These are phyloP conservation scores for Acer negundo DNA, from an alignment of 345 rosid genomes.

Conservation along the genomic window DNA sequence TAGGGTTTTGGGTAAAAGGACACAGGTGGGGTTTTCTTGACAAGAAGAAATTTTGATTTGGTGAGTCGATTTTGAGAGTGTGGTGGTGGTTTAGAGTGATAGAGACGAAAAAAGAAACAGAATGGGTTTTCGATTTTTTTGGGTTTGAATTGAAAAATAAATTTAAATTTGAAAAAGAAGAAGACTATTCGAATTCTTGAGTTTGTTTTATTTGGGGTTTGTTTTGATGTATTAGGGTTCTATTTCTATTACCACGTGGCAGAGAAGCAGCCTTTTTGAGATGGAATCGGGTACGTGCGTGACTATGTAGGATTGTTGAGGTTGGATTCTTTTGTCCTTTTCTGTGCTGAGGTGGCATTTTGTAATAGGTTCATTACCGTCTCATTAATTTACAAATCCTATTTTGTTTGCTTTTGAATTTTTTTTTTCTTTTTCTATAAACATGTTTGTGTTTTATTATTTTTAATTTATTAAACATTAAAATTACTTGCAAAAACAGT, in stretches of 20 bases:
- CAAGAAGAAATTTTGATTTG: background rate
- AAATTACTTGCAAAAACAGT: too few relatives aligned
- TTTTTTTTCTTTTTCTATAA: too few relatives aligned
- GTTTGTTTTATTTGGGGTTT: background rate
- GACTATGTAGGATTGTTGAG: background rate
- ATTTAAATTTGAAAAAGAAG: conserved; percentile 18
- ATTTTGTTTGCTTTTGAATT: background rate
- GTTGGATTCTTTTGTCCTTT: background rate
- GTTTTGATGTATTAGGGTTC: background rate
- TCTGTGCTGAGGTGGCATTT: background rate
- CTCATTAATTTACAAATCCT: background rate
- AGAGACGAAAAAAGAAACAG: background rate
- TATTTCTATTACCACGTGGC: background rate
- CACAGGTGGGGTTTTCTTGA: background rate
- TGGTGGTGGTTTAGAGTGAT: background rate
- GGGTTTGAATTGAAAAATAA: background rate
- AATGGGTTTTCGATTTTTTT: background rate
- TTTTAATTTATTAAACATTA: too few relatives aligned
- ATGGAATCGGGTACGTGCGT: background rate
- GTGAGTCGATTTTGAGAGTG: background rate
- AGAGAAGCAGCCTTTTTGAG: background rate
- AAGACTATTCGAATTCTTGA: conserved; percentile 16
- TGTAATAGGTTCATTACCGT: background rate
- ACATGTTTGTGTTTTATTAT: too few relatives aligned
- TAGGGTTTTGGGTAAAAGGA: background rate